Conservation (phyloP, 129 eudicot species). For the Centrapalus pauciflorus region DNA sequence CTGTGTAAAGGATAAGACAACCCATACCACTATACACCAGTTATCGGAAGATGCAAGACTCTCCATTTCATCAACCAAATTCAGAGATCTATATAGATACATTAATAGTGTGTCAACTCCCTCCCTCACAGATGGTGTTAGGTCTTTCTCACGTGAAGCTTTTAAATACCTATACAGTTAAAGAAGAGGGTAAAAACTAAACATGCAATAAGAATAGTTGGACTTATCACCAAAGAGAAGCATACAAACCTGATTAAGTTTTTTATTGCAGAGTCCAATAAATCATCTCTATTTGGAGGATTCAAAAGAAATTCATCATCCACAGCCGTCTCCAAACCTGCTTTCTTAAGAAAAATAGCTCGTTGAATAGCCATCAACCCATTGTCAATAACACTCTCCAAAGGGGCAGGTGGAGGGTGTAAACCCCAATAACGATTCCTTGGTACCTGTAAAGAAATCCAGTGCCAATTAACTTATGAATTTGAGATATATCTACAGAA, state of each 20-base stretch:
- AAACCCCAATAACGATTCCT: slow-evolving; percentile 95
- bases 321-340: slow-evolving; percentile 84
- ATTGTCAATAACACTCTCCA: slow-evolving; percentile 86
- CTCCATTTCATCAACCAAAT: slow-evolving; percentile 87
- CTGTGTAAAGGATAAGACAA: slow-evolving; percentile 8
- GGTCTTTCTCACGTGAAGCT: slow-evolving; percentile 68
- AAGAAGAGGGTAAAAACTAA: background rate
- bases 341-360: slow-evolving; percentile 84
- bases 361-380: slow-evolving; percentile 85
- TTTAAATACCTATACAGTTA: slow-evolving; percentile 54
- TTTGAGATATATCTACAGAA: background rate
- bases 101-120: slow-evolving; percentile 96
- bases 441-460: slow-evolving; percentile 56
- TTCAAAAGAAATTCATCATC: slow-evolving; percentile 68
- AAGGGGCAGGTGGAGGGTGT: slow-evolving; percentile 90
- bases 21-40: slow-evolving; percentile 84
- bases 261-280: slow-evolving; percentile 77
- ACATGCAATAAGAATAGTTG: background rate
- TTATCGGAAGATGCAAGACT: slow-evolving; percentile 90
- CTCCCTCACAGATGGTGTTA: slow-evolving; percentile 61
- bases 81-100: slow-evolving; percentile 87
- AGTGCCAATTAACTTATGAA: background rate
- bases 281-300: slow-evolving; percentile 73
- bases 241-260: slow-evolving; percentile 68
- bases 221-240: background rate